Conservation (phyloP, 2,329 filamentous ascomycete species). For the Aureobasidium pullulans region DNA sequence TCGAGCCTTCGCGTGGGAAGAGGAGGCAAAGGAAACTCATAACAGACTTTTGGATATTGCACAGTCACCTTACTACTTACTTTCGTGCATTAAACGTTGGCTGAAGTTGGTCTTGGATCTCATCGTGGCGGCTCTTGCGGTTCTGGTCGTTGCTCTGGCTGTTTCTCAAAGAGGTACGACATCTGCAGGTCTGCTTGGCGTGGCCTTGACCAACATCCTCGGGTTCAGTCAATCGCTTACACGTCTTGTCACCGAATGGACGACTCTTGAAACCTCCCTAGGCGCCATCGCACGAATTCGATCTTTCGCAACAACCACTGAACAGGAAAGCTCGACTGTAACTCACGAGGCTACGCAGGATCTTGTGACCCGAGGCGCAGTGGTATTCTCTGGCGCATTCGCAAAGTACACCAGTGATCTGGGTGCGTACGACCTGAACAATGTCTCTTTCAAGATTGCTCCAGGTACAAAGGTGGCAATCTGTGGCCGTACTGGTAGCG, state of each 20-base stretch:
- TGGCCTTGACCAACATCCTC: constrained; percentile 46
- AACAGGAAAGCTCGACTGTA: background rate
- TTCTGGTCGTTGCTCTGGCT: constrained; percentile 29
- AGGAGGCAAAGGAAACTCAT: constrained; percentile 36
- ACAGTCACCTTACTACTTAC: constrained; percentile 39
- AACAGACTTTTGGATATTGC: constrained; percentile 31
- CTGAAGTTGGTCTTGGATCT: constrained; percentile 34
- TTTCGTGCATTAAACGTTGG: constrained; percentile 41
- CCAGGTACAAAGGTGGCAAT: constrained; percentile 44
- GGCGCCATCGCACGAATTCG: constrained; percentile 42
- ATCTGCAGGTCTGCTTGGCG: constrained; percentile 40
- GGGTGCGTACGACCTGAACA: constrained; percentile 29
- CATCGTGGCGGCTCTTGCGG: constrained; percentile 28
- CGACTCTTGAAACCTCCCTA: constrained; percentile 48
- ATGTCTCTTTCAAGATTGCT: constrained; percentile 39
- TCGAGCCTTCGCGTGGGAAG: constrained; percentile 44
- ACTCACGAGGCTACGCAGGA: background rate
- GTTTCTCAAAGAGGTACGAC: constrained; percentile 35
- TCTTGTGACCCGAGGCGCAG: background rate
- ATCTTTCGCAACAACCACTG: constrained; percentile 13
- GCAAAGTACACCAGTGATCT: background rate
- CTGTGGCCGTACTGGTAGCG: constrained; percentile 48
- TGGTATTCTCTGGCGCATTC: background rate
- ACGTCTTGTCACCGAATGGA: constrained; percentile 45
- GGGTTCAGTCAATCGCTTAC: constrained; percentile 46